These are phyloP conservation scores for Pseudocercospora eumusae DNA, from an alignment of 2,329 filamentous ascomycete species.

Conservation along the genomic window DNA sequence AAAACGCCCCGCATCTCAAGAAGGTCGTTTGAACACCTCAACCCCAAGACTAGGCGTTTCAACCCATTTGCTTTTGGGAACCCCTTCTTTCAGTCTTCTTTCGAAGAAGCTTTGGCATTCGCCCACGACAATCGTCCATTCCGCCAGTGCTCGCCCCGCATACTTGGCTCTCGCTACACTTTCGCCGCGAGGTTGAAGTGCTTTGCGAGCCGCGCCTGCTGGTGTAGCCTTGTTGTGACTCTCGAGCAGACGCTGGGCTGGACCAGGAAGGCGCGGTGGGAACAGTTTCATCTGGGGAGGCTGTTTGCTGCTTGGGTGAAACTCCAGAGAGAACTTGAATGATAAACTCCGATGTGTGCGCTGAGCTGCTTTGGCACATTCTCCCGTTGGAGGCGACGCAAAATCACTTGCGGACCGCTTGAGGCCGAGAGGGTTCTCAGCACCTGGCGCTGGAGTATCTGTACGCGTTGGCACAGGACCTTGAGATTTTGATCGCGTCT, in stretches of 20 bases:
- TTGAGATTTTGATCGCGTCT: conserved; percentile 31
- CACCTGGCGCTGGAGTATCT: conserved; percentile 10
- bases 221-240: conserved; percentile 28
- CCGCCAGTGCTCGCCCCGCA: conserved; percentile 71
- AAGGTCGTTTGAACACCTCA: conserved; percentile 56
- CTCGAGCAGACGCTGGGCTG: conserved; percentile 67
- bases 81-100: conserved; percentile 70
- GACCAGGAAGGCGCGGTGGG: conserved; percentile 67
- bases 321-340: conserved; percentile 75
- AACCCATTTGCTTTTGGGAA: conserved; percentile 65
- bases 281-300: conserved; percentile 62
- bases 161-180: conserved; percentile 56
- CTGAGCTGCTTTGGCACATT: conserved; percentile 33
- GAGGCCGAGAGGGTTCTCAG: conserved; percentile 15
- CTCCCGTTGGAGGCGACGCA: conserved; percentile 6
- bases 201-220: conserved; percentile 8
- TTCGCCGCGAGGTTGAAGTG: conserved; percentile 41
- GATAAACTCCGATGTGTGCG: conserved; percentile 57
- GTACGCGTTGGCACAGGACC: conserved; percentile 22
- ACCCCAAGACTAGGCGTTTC: conserved; percentile 68
- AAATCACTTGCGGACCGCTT: conserved; percentile 24
- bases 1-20: conserved; percentile 18
- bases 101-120: conserved; percentile 84
- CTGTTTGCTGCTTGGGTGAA: conserved; percentile 59
- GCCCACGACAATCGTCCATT: conserved; percentile 73